Evolutionary conservation across 2,329 filamentous ascomycete genomes (phyloP).

Genomic region (Fusarium concolor): DNA sequence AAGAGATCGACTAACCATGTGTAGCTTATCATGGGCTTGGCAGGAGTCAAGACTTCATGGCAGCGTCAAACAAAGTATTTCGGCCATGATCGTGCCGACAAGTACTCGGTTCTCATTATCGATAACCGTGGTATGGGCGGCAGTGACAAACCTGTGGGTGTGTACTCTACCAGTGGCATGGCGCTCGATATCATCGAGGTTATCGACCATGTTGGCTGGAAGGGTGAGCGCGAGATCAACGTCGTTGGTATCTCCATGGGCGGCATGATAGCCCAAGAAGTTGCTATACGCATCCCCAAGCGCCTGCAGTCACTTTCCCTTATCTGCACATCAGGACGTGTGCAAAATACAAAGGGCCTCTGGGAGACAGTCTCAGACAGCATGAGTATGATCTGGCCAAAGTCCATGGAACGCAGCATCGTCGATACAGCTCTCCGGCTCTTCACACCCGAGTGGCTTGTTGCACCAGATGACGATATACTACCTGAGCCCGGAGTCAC

Average conservation of each 20-base stretch:
- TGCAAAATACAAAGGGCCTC: constrained; percentile 72
- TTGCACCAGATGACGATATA: constrained; percentile 66
- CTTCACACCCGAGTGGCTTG: constrained; percentile 74
- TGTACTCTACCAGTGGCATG: constrained; percentile 89
- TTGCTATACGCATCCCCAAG: constrained; percentile 66
- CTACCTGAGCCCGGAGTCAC: constrained; percentile 61
- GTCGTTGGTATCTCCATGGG: constrained; percentile 85
- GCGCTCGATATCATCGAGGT: constrained; percentile 81
- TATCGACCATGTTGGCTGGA: constrained; percentile 77
- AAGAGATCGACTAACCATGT: background rate
- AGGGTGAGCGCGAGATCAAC: constrained; percentile 64
- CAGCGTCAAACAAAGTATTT: constrained; percentile 87
- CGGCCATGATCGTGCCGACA: constrained; percentile 74
- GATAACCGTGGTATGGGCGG: constrained; percentile 89
- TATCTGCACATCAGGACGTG: constrained; percentile 69
- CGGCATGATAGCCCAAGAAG: constrained; percentile 91
- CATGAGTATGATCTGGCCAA: constrained; percentile 72
- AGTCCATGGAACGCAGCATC: constrained; percentile 74
- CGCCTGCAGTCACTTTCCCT: constrained; percentile 68
- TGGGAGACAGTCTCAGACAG: constrained; percentile 72
- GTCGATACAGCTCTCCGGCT: constrained; percentile 72
- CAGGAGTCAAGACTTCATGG: constrained; percentile 75
- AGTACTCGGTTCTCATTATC: constrained; percentile 79
- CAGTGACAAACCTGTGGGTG: constrained; percentile 79
- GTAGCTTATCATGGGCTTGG: constrained; percentile 85